phyloP scores from a whole-genome alignment of 805 yeast genomes.

The Candida gorgasii region DNA sequence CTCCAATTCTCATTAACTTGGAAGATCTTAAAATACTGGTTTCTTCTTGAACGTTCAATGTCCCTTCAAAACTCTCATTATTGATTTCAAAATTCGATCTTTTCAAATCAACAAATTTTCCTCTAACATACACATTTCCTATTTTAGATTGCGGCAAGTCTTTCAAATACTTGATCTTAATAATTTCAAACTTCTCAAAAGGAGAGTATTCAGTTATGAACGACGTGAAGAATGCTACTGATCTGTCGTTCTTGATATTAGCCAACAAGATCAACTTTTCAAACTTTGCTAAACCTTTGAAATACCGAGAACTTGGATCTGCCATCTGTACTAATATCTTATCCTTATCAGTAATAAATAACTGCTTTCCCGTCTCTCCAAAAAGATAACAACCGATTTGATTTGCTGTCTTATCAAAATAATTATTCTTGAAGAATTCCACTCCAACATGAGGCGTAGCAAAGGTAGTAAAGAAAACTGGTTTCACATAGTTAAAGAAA shows the following conservation, averaged over 20 bases:
- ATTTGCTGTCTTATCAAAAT: constrained; percentile 36
- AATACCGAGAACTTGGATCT: constrained; percentile 50
- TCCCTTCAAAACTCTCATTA: constrained; percentile 13
- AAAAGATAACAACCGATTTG: constrained; percentile 33
- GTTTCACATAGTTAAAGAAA: constrained; percentile 36
- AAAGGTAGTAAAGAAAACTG: constrained; percentile 41
- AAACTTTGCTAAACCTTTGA: constrained; percentile 58
- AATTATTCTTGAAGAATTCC: constrained; percentile 32
- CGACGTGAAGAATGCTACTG: constrained; percentile 86
- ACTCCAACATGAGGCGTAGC: constrained; percentile 49
- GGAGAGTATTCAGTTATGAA: constrained; percentile 75
- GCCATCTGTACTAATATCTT: constrained; percentile 53
- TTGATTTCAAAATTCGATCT: constrained; percentile 22
- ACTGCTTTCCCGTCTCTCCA: constrained; percentile 38
- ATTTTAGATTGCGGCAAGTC: constrained; percentile 44
- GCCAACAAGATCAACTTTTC: constrained; percentile 62
- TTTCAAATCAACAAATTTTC: constrained; percentile 54
- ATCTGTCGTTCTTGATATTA: constrained; percentile 77
- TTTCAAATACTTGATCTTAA: constrained; percentile 49
- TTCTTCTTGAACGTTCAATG: constrained; percentile 33
- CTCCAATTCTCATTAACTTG: constrained; percentile 21
- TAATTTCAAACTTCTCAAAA: constrained; percentile 50
- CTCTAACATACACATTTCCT: constrained; percentile 38
- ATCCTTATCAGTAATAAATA: constrained; percentile 40
- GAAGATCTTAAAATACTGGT: constrained; percentile 36